Evolutionary conservation across 2,329 filamentous ascomycete species (phyloP).

Genomic region (Leptographium procerum): DNA sequence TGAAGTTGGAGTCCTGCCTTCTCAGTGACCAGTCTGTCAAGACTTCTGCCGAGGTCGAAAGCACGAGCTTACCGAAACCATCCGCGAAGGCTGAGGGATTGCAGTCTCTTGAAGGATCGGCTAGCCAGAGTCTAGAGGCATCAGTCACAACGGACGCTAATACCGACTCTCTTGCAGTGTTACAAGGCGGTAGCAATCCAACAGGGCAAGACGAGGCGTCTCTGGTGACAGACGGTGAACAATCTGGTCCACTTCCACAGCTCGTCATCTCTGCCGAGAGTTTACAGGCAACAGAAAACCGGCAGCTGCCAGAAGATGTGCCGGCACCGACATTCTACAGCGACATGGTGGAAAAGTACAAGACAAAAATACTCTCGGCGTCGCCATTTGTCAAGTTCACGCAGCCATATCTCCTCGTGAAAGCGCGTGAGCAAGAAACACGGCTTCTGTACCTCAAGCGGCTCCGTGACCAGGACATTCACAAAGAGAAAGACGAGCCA

Average conservation of each 20-base stretch:
- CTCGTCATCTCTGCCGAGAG: not conserved
- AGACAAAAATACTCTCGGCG: conserved; percentile 85
- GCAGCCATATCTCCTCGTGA: conserved; percentile 86
- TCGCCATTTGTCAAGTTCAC: conserved; percentile 95
- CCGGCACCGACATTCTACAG: conserved; percentile 89
- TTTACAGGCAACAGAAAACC: conserved; percentile 30
- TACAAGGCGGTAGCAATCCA: not conserved
- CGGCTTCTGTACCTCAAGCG: conserved; percentile 71
- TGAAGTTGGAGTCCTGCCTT: conserved; percentile 88
- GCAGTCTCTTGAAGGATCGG: not conserved
- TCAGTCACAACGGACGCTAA: not conserved
- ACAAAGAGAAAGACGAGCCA: conserved; percentile 35
- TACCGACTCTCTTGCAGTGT: not conserved
- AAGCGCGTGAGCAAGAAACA: conserved; percentile 81
- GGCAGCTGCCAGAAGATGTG: conserved; percentile 61
- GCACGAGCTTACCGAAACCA: conserved; percentile 23
- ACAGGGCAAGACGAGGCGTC: not conserved
- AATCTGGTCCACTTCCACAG: not conserved
- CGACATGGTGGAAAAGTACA: conserved; percentile 85
- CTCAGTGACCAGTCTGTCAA: conserved; percentile 88
- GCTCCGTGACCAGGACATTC: conserved; percentile 63
- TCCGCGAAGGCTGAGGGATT: conserved; percentile 12
- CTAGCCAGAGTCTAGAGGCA: not conserved
- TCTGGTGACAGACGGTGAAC: not conserved
- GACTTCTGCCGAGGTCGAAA: conserved; percentile 52